Base-by-base conservation (phyloP, 257 asterid species). In the Anisodus tanguticus region DNA sequence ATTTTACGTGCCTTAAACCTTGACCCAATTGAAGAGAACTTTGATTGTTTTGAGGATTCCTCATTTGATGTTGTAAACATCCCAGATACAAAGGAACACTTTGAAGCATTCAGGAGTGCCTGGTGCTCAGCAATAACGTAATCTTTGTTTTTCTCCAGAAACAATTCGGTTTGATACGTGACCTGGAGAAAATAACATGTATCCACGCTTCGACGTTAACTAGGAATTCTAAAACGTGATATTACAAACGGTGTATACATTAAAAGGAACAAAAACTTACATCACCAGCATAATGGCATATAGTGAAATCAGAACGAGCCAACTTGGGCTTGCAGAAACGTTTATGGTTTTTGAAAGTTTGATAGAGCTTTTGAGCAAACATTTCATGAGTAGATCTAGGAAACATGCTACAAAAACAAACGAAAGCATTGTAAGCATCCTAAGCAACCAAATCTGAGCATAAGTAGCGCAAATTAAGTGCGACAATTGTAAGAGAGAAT, bases 81-180 rank as follows among this genome's bases (percentile, higher is more conserved):
- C 86, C 94, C 88, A 60, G 98, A 87, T 82, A 89, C 98, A 82
- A 97, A 97, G 86, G 91, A 87, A 89, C 99, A 95, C 85, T 81
- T 88, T 53, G 98, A 97, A 83, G 94, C 96, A 91, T 85, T 93
- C 90, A 97, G 88, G 82, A 97, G 98, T 39, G 92, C 93, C 91
- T 95, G 98, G 87, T 97, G 99, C 88, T 97, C 99, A 86, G 98
- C 98, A 86, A 97, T 88, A 85, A 97, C 99, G 80, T 95, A 97
- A 85, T 97, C 99, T 89, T 97, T 97, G 92, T 97, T 97, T 90
- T 97, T 97, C 90, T 95, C 99, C 88, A 97, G 84, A 90, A 97
- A 97, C 85, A 91, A 85, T 88, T 97, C 98, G 2, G 99, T 97
- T 88, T 97, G 99, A 91, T 97, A 95, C 59, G 98, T 97, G 77